Evolutionary conservation across 2,329 filamentous ascomycete species (phyloP), one percentile per base, ranked within the genome.

Genomic region (Alternaria brassicicola): DNA sequence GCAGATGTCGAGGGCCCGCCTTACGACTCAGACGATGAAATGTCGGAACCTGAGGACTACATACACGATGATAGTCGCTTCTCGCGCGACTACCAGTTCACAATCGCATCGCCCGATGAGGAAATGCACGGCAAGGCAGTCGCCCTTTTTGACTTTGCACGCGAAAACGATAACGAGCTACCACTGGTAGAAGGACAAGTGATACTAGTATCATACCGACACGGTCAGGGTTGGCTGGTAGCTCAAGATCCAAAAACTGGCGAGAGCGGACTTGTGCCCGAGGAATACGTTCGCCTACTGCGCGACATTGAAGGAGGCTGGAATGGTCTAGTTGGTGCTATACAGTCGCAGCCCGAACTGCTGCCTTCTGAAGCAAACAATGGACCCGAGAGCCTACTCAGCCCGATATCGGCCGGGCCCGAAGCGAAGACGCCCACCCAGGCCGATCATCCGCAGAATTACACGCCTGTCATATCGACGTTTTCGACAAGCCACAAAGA

Each of bases 61-160:
- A 75, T 78, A 52, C 74, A 77, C 36, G 89, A 93, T 71, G 85
- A 92, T 74, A 91, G 89, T 54, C 87, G 93, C 69, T 96, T 93
- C 78, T 96, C 92, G 43, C 88, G 91, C 65, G 92, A 97, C 77
- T 97, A 96, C 76, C 91, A 96, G 69, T 97, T 97, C 76, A 96
- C 92, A 17, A 96, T 97, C 68, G 94, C 92, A 15, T 96, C 92
- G 13, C 93, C 93, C 5, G 95, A 98, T 76, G 94, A 98, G 79
- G 93, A 98, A 77, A 97, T 97, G 86, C 93, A 97, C 73, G 95
- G 95, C 47, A 97, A 96, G 75, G 93, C 93, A 19, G 92, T 99
- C 26, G 95, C 95, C 6, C 83, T 99, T 21, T 99, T 97, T 75
- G 93, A 97, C 75, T 99, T 99, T 78, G 89, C 89, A 68, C 87